phyloP scores from a whole-genome alignment of 2,329 filamentous ascomycete genomes.

The Penicillium sp. region DNA sequence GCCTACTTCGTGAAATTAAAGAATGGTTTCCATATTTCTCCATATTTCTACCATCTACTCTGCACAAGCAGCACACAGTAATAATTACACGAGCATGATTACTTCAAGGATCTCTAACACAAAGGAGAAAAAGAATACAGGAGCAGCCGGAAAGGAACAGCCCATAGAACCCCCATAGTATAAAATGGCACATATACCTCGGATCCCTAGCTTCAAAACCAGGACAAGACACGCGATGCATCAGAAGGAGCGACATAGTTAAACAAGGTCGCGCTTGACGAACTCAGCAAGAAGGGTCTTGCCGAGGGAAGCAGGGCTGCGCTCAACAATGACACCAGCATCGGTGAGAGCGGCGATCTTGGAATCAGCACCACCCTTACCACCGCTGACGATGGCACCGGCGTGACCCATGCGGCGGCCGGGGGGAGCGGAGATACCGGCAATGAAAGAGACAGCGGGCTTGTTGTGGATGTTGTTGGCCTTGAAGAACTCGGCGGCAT shows the following conservation, averaged over 20 bases:
- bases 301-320: conserved; percentile 85
- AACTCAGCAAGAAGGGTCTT: conserved; percentile 95
- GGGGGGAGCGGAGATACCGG: conserved; percentile 94
- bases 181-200: conserved; percentile 24
- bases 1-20: not conserved
- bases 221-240: conserved; percentile 17
- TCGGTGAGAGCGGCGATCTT: conserved; percentile 94
- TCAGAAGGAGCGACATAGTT: conserved; percentile 39
- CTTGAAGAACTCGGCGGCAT: conserved; percentile 94
- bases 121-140: conserved; percentile 32
- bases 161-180: conserved; percentile 20
- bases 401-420: conserved; percentile 98
- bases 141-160: conserved; percentile 21
- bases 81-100: conserved; percentile 35
- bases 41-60: conserved; percentile 3
- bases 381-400: conserved; percentile 94
- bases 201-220: conserved; percentile 16
- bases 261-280: conserved; percentile 92
- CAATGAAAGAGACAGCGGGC: conserved; percentile 97
- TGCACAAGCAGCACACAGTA: conserved; percentile 9
- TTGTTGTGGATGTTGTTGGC: conserved; percentile 89
- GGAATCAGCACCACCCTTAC: conserved; percentile 95
- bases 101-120: conserved; percentile 38
- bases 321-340: conserved; percentile 94
- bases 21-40: not conserved